Evolutionary conservation across 225 moss, liverwort and hornwort genomes (phyloP).

Genomic region (Asterella californica): DNA sequence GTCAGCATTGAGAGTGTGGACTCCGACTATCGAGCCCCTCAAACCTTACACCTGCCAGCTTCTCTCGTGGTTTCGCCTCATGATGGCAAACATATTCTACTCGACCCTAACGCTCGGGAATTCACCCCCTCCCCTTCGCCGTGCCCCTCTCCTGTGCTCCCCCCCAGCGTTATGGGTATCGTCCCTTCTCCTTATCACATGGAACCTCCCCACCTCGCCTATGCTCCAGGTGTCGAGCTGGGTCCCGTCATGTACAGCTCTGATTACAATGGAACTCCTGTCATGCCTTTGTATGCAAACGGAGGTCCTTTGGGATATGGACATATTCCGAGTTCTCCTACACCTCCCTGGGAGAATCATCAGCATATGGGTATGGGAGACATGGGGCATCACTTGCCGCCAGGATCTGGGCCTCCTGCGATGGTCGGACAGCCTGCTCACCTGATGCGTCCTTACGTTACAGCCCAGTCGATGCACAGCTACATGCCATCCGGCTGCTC

Average conservation of each 20-base stretch:
- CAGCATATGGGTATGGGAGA: slow-evolving; percentile 30
- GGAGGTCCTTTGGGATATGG: slow-evolving; percentile 48
- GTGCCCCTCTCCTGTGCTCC: slow-evolving; percentile 60
- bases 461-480: slow-evolving; percentile 35
- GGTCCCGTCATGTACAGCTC: slow-evolving; percentile 49
- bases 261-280: slow-evolving; percentile 43
- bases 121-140: slow-evolving; percentile 87
- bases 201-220: slow-evolving; percentile 51
- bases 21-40: slow-evolving; percentile 40
- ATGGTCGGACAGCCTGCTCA: slow-evolving; percentile 29
- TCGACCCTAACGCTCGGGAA: slow-evolving; percentile 89
- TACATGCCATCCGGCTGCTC: slow-evolving; percentile 11
- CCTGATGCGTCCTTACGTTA: slow-evolving; percentile 32
- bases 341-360: slow-evolving; percentile 41
- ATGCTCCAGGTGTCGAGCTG: slow-evolving; percentile 46
- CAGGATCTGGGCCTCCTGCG: slow-evolving; percentile 28
- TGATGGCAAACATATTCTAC: slow-evolving; percentile 54
- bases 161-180: slow-evolving; percentile 35
- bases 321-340: slow-evolving; percentile 42
- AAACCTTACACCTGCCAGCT: slow-evolving; percentile 42
- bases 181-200: slow-evolving; percentile 60
- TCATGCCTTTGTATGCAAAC: slow-evolving; percentile 55
- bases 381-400: slow-evolving; percentile 27
- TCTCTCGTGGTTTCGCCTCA: slow-evolving; percentile 53
- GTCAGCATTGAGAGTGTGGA: slow-evolving; percentile 48